Percentiles rank a stretch among this genome's conserved stretches.
phyloP scores from a whole-genome alignment of 2,329 filamentous ascomycete genomes.

The Penicillium griseofulvum region DNA sequence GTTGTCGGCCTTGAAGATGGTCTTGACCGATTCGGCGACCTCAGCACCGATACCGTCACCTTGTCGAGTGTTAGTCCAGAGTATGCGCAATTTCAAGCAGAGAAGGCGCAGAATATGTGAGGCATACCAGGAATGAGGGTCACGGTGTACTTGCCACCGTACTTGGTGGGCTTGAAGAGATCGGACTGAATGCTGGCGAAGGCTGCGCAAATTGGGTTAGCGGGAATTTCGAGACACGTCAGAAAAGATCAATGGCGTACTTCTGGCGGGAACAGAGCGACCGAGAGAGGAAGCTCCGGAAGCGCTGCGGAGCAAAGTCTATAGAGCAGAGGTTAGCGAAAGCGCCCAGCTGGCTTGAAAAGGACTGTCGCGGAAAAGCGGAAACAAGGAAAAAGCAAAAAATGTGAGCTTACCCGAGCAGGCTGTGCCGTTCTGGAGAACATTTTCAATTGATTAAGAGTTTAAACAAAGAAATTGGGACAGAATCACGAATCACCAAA shows the following conservation, averaged over 20 bases:
- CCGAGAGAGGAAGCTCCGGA: conserved; percentile 47
- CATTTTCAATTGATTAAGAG: conserved; percentile 33
- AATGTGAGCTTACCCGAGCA: conserved; percentile 42
- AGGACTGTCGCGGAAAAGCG: conserved; percentile 18
- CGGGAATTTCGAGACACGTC: neutral
- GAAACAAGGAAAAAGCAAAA: conserved; percentile 43
- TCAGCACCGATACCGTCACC: conserved; percentile 96
- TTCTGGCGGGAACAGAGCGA: conserved; percentile 53
- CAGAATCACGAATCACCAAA: conserved; percentile 9
- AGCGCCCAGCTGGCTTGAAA: neutral
- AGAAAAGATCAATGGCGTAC: conserved; percentile 38
- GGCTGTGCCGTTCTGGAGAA: conserved; percentile 43
- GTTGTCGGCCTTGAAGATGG: conserved; percentile 99
- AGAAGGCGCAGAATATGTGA: neutral
- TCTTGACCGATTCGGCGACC: conserved; percentile 97
- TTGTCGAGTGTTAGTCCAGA: conserved; percentile 30
- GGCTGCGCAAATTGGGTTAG: conserved; percentile 39
- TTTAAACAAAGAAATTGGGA: conserved; percentile 14
- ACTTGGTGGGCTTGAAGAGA: conserved; percentile 99
- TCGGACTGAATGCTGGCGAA: conserved; percentile 85
- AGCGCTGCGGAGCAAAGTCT: conserved; percentile 58
- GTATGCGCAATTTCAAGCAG: neutral
- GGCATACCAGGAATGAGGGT: conserved; percentile 84
- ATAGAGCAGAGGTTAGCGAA: conserved; percentile 38
- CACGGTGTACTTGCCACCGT: conserved; percentile 98